A percentile compares a stretch with the other conserved stretches of the same genome.
Conservation (phyloP, 2,329 filamentous ascomycete species). For the Penicillium sp. region DNA sequence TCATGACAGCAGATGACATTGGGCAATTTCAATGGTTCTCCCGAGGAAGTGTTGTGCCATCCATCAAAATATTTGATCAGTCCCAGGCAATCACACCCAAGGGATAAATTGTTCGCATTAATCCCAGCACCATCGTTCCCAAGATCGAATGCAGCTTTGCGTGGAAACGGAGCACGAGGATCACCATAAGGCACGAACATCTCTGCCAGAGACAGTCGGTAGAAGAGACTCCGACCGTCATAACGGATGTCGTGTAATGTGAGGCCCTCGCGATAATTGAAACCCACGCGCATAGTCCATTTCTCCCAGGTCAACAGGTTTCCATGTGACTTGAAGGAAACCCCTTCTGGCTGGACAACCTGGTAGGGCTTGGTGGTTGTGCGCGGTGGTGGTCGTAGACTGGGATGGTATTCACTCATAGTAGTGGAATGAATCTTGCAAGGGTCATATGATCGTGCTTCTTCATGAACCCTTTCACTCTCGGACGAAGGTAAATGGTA, state of each 20-base stretch:
- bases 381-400: slow-evolving; percentile 30
- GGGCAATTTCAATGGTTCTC: slow-evolving; percentile 39
- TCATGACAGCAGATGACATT: slow-evolving; percentile 48
- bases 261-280: slow-evolving; percentile 48
- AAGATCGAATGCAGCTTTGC: slow-evolving; percentile 49
- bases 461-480: slow-evolving; percentile 41
- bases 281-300: slow-evolving; percentile 45
- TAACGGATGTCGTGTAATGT: slow-evolving; percentile 46
- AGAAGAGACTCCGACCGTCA: slow-evolving; percentile 42
- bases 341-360: slow-evolving; percentile 39
- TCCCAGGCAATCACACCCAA: slow-evolving; percentile 48
- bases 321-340: slow-evolving; percentile 33
- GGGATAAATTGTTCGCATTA: slow-evolving; percentile 44
- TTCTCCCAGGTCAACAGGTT: slow-evolving; percentile 45
- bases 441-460: slow-evolving; percentile 42
- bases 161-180: slow-evolving; percentile 41
- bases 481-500: slow-evolving; percentile 49
- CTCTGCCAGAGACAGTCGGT: slow-evolving; percentile 44
- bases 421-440: slow-evolving; percentile 36
- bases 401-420: slow-evolving; percentile 39
- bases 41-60: slow-evolving; percentile 37
- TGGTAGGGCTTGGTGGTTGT: slow-evolving; percentile 40
- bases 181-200: slow-evolving; percentile 51
- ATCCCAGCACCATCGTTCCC: slow-evolving; percentile 46
- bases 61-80: slow-evolving; percentile 47